Evolutionary conservation across 2,329 filamentous ascomycete genomes (phyloP), one percentile per base, ranked within the genome.

Genomic region (Colletotrichum phormii): DNA sequence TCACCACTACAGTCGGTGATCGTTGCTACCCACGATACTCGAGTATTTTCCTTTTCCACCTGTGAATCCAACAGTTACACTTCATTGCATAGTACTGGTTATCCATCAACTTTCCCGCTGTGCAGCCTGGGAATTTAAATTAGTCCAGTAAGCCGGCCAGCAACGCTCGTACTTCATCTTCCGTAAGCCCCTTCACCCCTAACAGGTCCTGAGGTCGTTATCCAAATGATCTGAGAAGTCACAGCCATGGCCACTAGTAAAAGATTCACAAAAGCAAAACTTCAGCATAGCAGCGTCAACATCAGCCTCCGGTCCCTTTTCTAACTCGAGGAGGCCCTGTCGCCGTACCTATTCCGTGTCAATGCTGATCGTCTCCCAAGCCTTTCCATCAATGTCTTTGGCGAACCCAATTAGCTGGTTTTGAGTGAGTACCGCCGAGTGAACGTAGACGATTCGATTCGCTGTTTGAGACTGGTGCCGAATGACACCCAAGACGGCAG

Each of bases 401-500:
- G 31, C 55, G 11, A 35, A 37, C 6, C 5, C 22, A 26, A 31
- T 53, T 9, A 53, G 49, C 49, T 53, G 12, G 18, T 53, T 53
- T 22, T 24, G 49, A 4, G 49, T 53, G 9, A 53, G 13, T 15
- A 24, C 3, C 15, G 49, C 49, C 15, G 49, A 53, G 4, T n/a
- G 49, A 4, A 53, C 22, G 22, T 53, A 53, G 4, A 53, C 49
- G 22, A 53, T 4, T n/a, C 49, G 49, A n/a, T n/a, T n/a, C n/a
- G n/a, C n/a, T n/a, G n/a, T 53, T 53, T 53, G 3, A 26, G 12
- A n/a, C 55, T 29, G 55, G 11, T 59, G 26, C 9, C 18, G 55
- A 59, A 59, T 22, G 55, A 59, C 55, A 9, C 83, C 81, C 12
- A 85, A 81, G 1, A 89, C 83, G 0, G 88, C 84, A 18, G 83